These are phyloP conservation scores for Lepiota brunneoincarnata DNA, from an alignment of 768 basidiomycete species.

Conservation along the genomic window DNA sequence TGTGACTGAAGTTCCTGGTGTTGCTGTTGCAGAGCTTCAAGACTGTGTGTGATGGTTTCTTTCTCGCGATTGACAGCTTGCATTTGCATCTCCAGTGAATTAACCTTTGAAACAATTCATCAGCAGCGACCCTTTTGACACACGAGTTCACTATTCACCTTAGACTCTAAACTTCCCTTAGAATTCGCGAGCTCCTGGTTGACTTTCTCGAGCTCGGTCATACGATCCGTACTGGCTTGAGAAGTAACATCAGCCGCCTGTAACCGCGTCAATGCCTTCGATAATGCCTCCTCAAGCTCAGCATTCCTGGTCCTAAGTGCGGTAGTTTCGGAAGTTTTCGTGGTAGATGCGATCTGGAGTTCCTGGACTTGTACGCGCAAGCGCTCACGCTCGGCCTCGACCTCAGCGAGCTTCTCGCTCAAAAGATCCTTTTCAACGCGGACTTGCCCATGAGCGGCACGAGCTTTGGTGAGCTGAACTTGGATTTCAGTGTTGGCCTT, in stretches of 20 bases:
- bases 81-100: constrained; percentile 57
- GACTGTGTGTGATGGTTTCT: constrained; percentile 49
- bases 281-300: constrained; percentile 72
- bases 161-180: constrained; percentile 52
- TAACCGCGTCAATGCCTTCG: constrained; percentile 67
- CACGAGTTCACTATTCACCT: constrained; percentile 41
- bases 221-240: constrained; percentile 57
- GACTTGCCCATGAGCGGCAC: constrained; percentile 72
- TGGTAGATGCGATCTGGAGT: constrained; percentile 38
- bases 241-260: constrained; percentile 70
- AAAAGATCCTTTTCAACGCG: constrained; percentile 81
- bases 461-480: constrained; percentile 71
- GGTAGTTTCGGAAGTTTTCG: constrained; percentile 44
- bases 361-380: constrained; percentile 56
- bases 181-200: constrained; percentile 55
- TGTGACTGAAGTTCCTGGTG: constrained; percentile 58
- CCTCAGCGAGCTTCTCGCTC: constrained; percentile 53
- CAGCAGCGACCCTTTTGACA: constrained; percentile 11
- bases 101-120: constrained; percentile 41
- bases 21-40: constrained; percentile 54
- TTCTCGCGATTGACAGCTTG: constrained; percentile 61
- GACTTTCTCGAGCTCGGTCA: constrained; percentile 58
- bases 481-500: constrained; percentile 68
- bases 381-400: constrained; percentile 65
- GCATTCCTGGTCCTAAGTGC: constrained; percentile 48